A percentile compares a stretch with the other conserved stretches of the same genome.
Evolutionary conservation across 2,329 filamentous ascomycete genomes (phyloP).

Genomic region (Sporothrix pseudoabietina): DNA sequence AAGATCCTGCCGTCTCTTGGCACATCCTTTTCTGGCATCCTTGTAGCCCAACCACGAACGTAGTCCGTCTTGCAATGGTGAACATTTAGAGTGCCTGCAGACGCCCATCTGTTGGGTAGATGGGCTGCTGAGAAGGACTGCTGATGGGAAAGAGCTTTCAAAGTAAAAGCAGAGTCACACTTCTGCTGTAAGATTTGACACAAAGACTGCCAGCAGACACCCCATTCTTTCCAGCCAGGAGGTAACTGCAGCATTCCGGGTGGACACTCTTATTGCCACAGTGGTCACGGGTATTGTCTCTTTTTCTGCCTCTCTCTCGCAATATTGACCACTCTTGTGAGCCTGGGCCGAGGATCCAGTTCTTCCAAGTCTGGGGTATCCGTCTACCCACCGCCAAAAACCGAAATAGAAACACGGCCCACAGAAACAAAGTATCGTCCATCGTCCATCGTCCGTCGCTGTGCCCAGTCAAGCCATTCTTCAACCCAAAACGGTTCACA

Average conservation of each 20-base stretch:
- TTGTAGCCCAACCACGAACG: not conserved
- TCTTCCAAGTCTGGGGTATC: constrained; percentile 2
- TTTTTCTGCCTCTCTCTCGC: not conserved
- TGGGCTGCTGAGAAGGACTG: not conserved
- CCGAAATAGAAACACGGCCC: not conserved
- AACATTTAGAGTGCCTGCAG: not conserved
- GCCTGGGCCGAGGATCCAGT: not conserved
- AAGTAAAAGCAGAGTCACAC: not conserved
- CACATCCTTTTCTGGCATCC: not conserved
- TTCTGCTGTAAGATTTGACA: constrained; percentile 5
- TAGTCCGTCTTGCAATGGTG: not conserved
- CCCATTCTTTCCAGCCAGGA: not conserved
- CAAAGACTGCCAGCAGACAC: not conserved
- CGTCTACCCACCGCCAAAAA: not conserved
- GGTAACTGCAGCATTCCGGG: not conserved
- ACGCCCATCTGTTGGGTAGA: not conserved
- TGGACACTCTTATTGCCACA: not conserved
- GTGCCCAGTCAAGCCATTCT: not conserved
- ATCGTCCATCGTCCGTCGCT: not conserved
- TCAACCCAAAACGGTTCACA: constrained; percentile 5
- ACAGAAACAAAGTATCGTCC: too few relatives aligned
- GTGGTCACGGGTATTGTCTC: not conserved
- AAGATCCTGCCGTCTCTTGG: constrained; percentile 9
- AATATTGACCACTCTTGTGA: not conserved
- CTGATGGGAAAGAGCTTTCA: not conserved